Percentiles rank a stretch among this genome's conserved stretches.
phyloP scores from a whole-genome alignment of 305 asterid genomes.

The Plantago coronopus region DNA sequence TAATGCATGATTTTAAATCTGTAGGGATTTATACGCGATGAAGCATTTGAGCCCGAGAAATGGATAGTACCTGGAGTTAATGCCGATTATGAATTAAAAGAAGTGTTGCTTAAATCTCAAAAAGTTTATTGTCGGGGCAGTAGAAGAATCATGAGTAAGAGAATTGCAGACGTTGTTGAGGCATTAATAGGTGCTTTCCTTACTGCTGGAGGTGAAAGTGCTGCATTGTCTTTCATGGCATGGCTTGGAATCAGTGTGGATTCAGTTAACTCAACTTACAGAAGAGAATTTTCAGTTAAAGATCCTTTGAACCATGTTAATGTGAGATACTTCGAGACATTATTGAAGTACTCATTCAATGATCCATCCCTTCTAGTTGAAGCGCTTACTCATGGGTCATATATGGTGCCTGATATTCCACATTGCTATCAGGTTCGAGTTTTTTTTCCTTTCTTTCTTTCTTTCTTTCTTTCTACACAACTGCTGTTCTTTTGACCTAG shows the following conservation, averaged over 20 bases:
- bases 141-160: constrained; percentile 43
- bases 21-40: constrained; percentile 76
- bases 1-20: constrained; percentile 5
- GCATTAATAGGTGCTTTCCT: constrained; percentile 84
- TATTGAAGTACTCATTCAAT: constrained; percentile 45
- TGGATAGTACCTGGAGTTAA: constrained; percentile 71
- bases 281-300: constrained; percentile 33
- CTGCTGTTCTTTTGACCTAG: not conserved
- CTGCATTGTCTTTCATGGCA: constrained; percentile 63
- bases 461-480: not conserved
- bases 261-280: constrained; percentile 34
- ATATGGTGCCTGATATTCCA: constrained; percentile 73
- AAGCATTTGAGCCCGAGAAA: constrained; percentile 60
- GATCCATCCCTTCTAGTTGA: constrained; percentile 75
- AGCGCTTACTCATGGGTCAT: constrained; percentile 85
- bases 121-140: constrained; percentile 33
- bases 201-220: constrained; percentile 56
- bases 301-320: constrained; percentile 50
- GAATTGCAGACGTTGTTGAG: constrained; percentile 72
- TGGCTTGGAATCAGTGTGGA: constrained; percentile 67
- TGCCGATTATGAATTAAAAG: constrained; percentile 29
- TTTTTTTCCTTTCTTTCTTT: not conserved
- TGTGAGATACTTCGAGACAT: constrained; percentile 40
- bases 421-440: constrained; percentile 71
- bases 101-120: constrained; percentile 30